phyloP scores from a whole-genome alignment of 2,329 filamentous ascomycete species.

The Pseudocercospora fijiensis region DNA sequence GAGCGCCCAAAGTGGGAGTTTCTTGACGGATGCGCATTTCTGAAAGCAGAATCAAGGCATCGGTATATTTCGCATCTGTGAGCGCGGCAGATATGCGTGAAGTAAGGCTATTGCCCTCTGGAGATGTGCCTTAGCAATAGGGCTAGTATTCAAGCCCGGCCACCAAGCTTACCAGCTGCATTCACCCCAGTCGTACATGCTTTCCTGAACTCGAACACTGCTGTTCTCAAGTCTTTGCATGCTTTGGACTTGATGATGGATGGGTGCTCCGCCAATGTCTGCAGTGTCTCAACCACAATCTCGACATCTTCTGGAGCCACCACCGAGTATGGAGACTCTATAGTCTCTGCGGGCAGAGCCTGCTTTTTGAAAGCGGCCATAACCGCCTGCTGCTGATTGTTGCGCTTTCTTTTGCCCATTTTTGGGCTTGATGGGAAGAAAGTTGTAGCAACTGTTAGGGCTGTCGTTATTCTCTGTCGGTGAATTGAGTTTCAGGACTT shows the following conservation, averaged over 20 bases:
- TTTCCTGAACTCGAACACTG: constrained; percentile 68
- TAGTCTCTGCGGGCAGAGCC: constrained; percentile 10
- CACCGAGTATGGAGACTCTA: constrained; percentile 13
- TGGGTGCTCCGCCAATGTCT: constrained; percentile 59
- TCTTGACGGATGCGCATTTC: constrained; percentile 69
- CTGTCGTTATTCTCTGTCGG: background rate
- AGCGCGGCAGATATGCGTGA: constrained; percentile 65
- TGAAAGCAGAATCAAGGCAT: constrained; percentile 64
- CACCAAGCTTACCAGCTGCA: constrained; percentile 35
- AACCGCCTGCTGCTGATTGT: constrained; percentile 6
- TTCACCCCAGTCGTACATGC: constrained; percentile 67
- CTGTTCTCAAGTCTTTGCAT: constrained; percentile 65
- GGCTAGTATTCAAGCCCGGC: background rate
- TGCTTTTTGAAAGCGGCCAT: constrained; percentile 2
- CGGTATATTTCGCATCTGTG: constrained; percentile 63
- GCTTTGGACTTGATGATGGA: constrained; percentile 65
- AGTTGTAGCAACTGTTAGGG: background rate
- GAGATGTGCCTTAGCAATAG: constrained; percentile 21
- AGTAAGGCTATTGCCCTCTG: constrained; percentile 62
- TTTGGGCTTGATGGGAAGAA: background rate
- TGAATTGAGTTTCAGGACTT: background rate
- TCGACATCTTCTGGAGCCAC: constrained; percentile 59
- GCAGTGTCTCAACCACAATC: constrained; percentile 64
- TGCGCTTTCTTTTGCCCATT: constrained; percentile 21
- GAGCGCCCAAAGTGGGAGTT: constrained; percentile 64